Base-by-base conservation (phyloP, 345 rosid genomes). In the Moricandia moricandioides region DNA sequence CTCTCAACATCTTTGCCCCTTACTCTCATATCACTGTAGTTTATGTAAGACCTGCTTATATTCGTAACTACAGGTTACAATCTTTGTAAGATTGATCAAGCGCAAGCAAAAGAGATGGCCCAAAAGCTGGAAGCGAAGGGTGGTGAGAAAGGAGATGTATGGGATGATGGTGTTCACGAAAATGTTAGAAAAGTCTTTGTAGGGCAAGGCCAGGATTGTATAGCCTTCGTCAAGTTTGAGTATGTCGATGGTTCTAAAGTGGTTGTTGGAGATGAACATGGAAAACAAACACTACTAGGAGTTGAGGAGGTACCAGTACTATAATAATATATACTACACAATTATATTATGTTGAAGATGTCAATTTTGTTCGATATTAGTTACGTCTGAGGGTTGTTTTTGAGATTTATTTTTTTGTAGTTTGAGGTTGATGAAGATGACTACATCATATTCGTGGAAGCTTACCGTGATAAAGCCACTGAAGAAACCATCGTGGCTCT, bases 351-450 rank as follows among this genome's bases (percentile, higher is more conserved):
- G 27, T 62, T 52, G 61, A 13, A 33, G 31, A 18, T 27, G 8
- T 12, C 14, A 62, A 21, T 69, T 70, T 71, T 56, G 4, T 43
- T 70, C 10, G 3, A 21, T 67, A 51, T 21, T 21, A 2, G 24
- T 2, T 21, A 0, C 24, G 24, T 21, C 5, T 8, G 13, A 66
- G 27, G 33, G 14, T 37, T 37, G 5, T n/a, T 8, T 21, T 27
- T 4, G 54, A n/a, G 18, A 21, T 21, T 21, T n/a, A 6, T 16
- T 6, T 34, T 68, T 33, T 51, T 68, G 17, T 24, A 68, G 79
- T 68, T 75, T 37, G 74, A 49, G 79, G 31, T 75, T 51, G 80
- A 77, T 71, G 30, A 3, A 2, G 76, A 65, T 35, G 80, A 77
- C 65, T 77, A 70, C 60, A 71, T 77, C 62, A 33, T 65, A 11